A percentile compares a stretch with the other conserved stretches of the same genome.
Conservation (phyloP, 805 yeast species). For the Jamesozyma rosinii region DNA sequence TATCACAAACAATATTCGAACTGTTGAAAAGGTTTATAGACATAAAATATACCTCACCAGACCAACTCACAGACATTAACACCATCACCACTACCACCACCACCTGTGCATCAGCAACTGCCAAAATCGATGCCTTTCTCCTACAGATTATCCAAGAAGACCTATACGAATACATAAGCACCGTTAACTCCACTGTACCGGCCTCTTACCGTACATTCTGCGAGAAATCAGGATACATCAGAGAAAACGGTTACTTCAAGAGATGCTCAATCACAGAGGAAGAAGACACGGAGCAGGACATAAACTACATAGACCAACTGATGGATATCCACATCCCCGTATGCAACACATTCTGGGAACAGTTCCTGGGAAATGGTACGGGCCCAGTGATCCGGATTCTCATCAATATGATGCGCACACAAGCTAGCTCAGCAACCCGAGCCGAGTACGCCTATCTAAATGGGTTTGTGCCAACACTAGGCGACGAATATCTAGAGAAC, state of each 20-base stretch:
- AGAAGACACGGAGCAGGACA: conserved; percentile 1
- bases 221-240: conserved; percentile 9
- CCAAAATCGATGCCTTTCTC: conserved; percentile 1
- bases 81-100: neutral
- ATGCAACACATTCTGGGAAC: conserved; percentile 16
- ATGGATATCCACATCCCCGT: conserved; percentile 16
- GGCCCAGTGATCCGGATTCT: conserved; percentile 9
- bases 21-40: conserved; percentile 9
- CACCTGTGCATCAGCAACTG: neutral
- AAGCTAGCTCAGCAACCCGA: conserved; percentile 9
- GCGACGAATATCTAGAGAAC: conserved; percentile 10
- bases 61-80: too few species aligned
- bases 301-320: conserved; percentile 12
- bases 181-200: conserved; percentile 15
- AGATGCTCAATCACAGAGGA: neutral
- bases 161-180: conserved; percentile 13
- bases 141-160: conserved; percentile 10
- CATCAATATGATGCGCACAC: conserved; percentile 10
- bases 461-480: conserved; percentile 10
- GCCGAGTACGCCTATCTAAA: conserved; percentile 11
- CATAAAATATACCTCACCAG: conserved; percentile 1
- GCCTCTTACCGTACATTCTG: conserved; percentile 12
- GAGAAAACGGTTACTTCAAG: conserved; percentile 9
- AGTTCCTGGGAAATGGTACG: conserved; percentile 10
- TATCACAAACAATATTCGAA: conserved; percentile 5